These are phyloP conservation scores for Penicillium simplicissimum DNA, from an alignment of 495 filamentous ascomycete species.

Conservation along the genomic window DNA sequence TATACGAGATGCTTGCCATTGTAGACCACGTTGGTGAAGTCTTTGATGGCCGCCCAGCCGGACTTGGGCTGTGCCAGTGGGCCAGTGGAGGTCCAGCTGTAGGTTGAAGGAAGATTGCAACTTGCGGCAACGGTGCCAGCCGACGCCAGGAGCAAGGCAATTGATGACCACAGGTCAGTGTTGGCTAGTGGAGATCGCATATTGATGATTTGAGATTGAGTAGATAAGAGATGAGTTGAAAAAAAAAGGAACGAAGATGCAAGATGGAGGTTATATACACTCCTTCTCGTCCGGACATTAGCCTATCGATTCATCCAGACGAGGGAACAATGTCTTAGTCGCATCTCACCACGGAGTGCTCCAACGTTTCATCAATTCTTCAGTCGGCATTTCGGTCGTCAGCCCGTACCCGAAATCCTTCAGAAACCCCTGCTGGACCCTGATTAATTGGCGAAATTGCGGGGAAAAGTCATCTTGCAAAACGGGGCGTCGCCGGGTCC, in stretches of 20 bases:
- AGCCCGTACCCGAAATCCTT: not conserved
- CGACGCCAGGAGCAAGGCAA: slow-evolving; percentile 3
- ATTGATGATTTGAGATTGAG: not conserved
- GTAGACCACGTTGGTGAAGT: slow-evolving; percentile 55
- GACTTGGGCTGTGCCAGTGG: slow-evolving; percentile 50
- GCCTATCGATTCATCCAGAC: slow-evolving; percentile 7
- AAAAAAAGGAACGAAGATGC: not conserved
- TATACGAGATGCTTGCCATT: slow-evolving; percentile 60
- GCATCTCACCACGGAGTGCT: not conserved
- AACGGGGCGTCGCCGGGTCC: not conserved
- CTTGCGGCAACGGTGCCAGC: slow-evolving; percentile 12
- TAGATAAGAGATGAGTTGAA: not conserved
- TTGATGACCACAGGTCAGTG: slow-evolving; percentile 1
- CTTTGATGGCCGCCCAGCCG: slow-evolving; percentile 58
- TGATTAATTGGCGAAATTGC: slow-evolving; percentile 4
- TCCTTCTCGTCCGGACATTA: not conserved
- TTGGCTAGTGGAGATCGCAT: slow-evolving; percentile 1
- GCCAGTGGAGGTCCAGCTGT: slow-evolving; percentile 54
- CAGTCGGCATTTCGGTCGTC: not conserved
- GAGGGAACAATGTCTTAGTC: not conserved
- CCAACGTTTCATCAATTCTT: not conserved
- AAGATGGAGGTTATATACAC: not conserved
- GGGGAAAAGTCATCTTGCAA: slow-evolving; percentile 1
- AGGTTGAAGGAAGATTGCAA: slow-evolving; percentile 56
- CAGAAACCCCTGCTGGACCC: not conserved